Percentiles rank a stretch among this genome's conserved stretches.
phyloP scores from a whole-genome alignment of 306 rosid species.

The Vachellia collinsii region DNA sequence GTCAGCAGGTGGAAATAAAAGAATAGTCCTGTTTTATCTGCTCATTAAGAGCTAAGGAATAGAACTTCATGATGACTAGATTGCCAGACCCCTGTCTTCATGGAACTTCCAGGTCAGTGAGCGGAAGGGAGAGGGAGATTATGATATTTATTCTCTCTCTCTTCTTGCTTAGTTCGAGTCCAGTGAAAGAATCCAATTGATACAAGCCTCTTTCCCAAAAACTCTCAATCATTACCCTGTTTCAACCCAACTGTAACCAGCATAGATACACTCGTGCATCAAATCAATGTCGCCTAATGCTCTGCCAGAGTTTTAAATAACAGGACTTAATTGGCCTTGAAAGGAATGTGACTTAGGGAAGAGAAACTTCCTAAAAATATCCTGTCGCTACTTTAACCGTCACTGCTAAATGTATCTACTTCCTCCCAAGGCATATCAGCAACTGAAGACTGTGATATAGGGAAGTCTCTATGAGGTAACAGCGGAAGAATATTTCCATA shows the following conservation, averaged over 20 bases:
- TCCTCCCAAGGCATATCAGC: slow-evolving; percentile 23
- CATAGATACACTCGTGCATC: neutral
- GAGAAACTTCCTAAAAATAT: neutral
- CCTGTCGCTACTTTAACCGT: neutral
- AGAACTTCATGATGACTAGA: neutral
- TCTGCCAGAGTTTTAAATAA: slow-evolving; percentile 17
- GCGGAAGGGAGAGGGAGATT: neutral
- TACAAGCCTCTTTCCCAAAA: slow-evolving; percentile 6
- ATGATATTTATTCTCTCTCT: neutral
- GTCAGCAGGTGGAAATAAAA: slow-evolving; percentile 11
- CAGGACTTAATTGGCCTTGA: neutral
- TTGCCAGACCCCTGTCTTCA: slow-evolving; percentile 9
- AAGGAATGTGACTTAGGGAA: neutral
- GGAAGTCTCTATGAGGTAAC: neutral
- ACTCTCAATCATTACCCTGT: neutral
- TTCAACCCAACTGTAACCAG: slow-evolving; percentile 1
- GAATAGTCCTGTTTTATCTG: slow-evolving; percentile 23
- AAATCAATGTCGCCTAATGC: slow-evolving; percentile 11
- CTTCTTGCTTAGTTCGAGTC: neutral
- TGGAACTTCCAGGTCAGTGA: slow-evolving; percentile 5
- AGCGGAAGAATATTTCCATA: slow-evolving; percentile 17
- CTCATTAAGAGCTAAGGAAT: neutral
- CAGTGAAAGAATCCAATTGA: slow-evolving; percentile 19
- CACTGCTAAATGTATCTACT: slow-evolving; percentile 1
- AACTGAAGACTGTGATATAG: neutral